Percentiles rank a stretch among this genome's conserved stretches.
phyloP scores from a whole-genome alignment of 192 early-diverging fungal genomes.

The Mortierella alpina region DNA sequence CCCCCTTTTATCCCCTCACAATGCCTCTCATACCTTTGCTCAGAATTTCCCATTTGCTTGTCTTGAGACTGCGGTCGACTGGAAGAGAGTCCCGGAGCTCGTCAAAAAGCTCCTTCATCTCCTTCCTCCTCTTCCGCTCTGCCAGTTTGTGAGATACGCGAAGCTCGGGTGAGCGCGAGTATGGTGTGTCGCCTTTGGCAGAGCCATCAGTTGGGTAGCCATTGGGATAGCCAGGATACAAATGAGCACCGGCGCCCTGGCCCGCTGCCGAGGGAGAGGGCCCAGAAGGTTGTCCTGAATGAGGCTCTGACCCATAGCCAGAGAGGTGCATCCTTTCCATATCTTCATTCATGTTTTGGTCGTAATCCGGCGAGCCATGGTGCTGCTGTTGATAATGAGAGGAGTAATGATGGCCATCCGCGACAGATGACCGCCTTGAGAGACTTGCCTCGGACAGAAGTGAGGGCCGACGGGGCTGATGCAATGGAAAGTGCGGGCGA shows the following conservation, averaged over 20 bases:
- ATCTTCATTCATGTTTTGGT: slow-evolving; percentile 44
- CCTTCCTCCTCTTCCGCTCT: slow-evolving; percentile 86
- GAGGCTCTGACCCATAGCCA: slow-evolving; percentile 19
- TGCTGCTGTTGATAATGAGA: slow-evolving; percentile 29
- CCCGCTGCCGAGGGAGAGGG: neutral
- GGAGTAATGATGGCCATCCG: slow-evolving; percentile 39
- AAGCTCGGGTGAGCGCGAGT: slow-evolving; percentile 81
- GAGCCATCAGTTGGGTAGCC: slow-evolving; percentile 18
- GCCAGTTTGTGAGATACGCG: slow-evolving; percentile 89
- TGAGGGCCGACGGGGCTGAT: slow-evolving; percentile 48
- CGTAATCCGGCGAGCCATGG: slow-evolving; percentile 25
- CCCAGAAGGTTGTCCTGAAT: neutral
- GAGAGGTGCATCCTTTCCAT: slow-evolving; percentile 49
- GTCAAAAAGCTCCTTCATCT: slow-evolving; percentile 95
- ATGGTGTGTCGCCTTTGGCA: slow-evolving; percentile 65
- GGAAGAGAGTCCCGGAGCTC: slow-evolving; percentile 83
- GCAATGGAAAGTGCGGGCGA: slow-evolving; percentile 36
- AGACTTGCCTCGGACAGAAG: slow-evolving; percentile 40
- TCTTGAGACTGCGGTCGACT: slow-evolving; percentile 80
- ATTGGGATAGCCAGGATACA: slow-evolving; percentile 44
- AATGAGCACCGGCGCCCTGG: neutral
- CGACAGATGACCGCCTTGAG: slow-evolving; percentile 43
- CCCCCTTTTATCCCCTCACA: neutral
- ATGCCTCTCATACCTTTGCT: slow-evolving; percentile 74
- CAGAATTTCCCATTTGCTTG: slow-evolving; percentile 93